phyloP scores from a whole-genome alignment of 2,329 filamentous ascomycete genomes.

The Malbranchea zuffiana region DNA sequence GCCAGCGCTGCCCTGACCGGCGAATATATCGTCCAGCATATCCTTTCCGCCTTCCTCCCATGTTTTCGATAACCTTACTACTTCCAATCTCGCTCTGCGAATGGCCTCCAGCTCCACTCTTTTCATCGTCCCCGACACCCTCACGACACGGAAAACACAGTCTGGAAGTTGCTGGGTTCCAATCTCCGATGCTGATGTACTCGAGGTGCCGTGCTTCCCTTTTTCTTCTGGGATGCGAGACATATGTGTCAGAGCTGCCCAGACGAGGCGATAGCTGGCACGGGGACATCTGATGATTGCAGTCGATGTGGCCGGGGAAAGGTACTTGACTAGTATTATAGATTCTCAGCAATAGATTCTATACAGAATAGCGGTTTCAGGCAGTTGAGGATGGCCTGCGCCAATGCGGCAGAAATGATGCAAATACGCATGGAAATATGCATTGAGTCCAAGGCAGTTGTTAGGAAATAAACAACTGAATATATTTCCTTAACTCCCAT shows the following conservation, averaged over 20 bases:
- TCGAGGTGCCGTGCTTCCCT: conserved; percentile 17
- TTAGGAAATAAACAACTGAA: too few species aligned
- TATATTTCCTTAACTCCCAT: too few species aligned
- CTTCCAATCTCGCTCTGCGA: conserved; percentile 58
- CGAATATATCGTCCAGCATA: conserved; percentile 23
- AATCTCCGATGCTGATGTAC: conserved; percentile 2
- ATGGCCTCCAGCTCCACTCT: conserved; percentile 88
- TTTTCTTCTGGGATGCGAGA: conserved; percentile 53
- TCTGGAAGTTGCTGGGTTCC: conserved; percentile 26
- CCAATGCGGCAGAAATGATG: too few species aligned
- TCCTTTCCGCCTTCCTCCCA: conserved; percentile 37
- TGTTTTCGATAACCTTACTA: conserved; percentile 53
- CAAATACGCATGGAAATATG: too few species aligned
- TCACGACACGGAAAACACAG: conserved; percentile 73
- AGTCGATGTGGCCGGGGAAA: conserved; percentile 83
- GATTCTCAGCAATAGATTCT: not conserved
- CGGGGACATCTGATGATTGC: conserved; percentile 80
- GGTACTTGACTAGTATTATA: conserved; percentile 66
- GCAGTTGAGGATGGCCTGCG: too few species aligned
- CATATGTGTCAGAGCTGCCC: conserved; percentile 79
- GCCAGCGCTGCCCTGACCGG: conserved; percentile 15
- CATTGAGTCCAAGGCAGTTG: too few species aligned
- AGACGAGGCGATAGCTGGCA: conserved; percentile 73
- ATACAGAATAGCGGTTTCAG: not conserved
- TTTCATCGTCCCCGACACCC: conserved; percentile 84